These are phyloP conservation scores for Fomitopsis schrenkii DNA, from an alignment of 1,284 basidiomycete species.

Conservation along the genomic window DNA sequence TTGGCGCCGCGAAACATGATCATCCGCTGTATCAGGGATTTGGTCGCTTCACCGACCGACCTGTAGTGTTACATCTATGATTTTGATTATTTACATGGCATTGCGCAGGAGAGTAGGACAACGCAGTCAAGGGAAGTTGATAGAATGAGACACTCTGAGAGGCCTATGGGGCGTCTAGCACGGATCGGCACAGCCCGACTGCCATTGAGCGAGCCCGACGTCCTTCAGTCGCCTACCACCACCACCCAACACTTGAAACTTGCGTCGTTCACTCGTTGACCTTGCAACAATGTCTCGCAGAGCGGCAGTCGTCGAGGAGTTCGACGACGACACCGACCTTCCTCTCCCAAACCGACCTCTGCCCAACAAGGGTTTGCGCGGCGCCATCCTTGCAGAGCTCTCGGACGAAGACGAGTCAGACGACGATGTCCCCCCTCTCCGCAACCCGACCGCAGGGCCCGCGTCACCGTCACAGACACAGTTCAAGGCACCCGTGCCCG, in stretches of 20 bases:
- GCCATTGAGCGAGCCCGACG: not conserved
- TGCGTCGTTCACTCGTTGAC: not conserved
- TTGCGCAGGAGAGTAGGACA: too few species aligned
- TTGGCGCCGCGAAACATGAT: not conserved
- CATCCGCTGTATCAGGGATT: not conserved
- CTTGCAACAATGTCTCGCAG: constrained; percentile 54
- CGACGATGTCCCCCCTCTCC: constrained; percentile 30
- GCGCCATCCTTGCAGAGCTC: constrained; percentile 78
- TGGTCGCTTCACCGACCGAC: too few species aligned
- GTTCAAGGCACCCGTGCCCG: constrained; percentile 17
- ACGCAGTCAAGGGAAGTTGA: not conserved
- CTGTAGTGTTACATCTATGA: too few species aligned
- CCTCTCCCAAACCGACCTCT: constrained; percentile 64
- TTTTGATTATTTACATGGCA: too few species aligned
- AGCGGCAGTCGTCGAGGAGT: constrained; percentile 64
- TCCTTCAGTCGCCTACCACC: not conserved
- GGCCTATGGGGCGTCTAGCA: not conserved
- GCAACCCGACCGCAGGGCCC: constrained; percentile 36
- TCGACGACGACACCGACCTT: constrained; percentile 89
- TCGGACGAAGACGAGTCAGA: constrained; percentile 36
- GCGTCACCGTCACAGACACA: constrained; percentile 45
- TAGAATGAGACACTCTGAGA: not conserved
- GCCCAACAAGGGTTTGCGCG: constrained; percentile 60
- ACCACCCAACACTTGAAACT: not conserved
- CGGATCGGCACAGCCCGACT: not conserved